Percentiles rank a stretch among this genome's conserved stretches.
Conservation (phyloP, 2,329 filamentous ascomycete species). For the Fusarium dimerum region DNA sequence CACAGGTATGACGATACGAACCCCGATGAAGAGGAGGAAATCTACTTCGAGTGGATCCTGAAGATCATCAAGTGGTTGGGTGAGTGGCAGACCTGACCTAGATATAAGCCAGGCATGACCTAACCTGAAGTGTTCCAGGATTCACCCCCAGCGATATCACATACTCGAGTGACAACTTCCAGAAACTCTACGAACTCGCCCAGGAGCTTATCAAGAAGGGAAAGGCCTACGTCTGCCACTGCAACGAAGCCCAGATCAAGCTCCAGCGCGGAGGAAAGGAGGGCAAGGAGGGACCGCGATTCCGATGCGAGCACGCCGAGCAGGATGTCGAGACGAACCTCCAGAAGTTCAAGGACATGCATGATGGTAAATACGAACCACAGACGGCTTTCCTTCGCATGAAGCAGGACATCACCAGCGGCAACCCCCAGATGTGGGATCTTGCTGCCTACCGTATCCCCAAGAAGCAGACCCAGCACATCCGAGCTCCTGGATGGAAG, state of each 20-base stretch:
- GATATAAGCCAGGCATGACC: background rate
- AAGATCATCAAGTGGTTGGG: slow-evolving; percentile 80
- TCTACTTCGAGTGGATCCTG: slow-evolving; percentile 85
- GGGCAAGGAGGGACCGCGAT: slow-evolving; percentile 64
- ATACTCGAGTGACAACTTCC: slow-evolving; percentile 88
- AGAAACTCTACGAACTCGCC: slow-evolving; percentile 82
- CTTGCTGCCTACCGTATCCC: slow-evolving; percentile 86
- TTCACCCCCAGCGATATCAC: slow-evolving; percentile 81
- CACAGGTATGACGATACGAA: slow-evolving; percentile 90
- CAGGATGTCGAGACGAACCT: slow-evolving; percentile 76
- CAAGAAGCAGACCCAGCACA: slow-evolving; percentile 68
- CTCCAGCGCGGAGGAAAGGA: slow-evolving; percentile 80
- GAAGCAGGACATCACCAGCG: slow-evolving; percentile 83
- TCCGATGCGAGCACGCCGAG: slow-evolving; percentile 77
- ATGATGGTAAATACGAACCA: slow-evolving; percentile 85
- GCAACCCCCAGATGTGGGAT: slow-evolving; percentile 97
- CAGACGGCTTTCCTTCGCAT: slow-evolving; percentile 84
- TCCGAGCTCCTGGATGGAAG: slow-evolving; percentile 84
- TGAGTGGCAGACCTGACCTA: slow-evolving; percentile 7
- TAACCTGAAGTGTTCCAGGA: slow-evolving; percentile 29
- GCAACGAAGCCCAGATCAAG: slow-evolving; percentile 80
- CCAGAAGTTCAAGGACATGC: slow-evolving; percentile 84
- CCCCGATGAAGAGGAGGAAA: slow-evolving; percentile 87
- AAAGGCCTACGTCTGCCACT: slow-evolving; percentile 84
- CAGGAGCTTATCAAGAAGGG: slow-evolving; percentile 77